Base-by-base conservation (phyloP, 2,329 filamentous ascomycete genomes). In the Diatrype stigma region DNA sequence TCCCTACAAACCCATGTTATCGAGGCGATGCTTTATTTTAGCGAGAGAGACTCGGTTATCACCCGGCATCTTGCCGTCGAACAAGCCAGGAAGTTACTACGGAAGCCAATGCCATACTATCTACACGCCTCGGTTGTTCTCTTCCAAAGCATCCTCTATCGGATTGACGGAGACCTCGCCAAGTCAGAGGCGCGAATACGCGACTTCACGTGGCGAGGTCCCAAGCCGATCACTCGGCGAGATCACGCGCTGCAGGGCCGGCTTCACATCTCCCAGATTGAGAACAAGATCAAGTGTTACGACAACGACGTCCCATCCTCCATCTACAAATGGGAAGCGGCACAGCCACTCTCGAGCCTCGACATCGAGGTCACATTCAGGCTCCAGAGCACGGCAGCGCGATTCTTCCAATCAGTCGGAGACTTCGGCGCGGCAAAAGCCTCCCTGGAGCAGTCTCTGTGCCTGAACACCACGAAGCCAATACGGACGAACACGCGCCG, bases 201-300 rank as follows among this genome's bases (percentile, higher is more conserved):
- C 1, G 59, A 61, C 19, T 68, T 68, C 45, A 34, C 59, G 1
- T 54, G 46, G 0, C 57, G 58, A 0, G 53, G 56, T 0, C 50
- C 59, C 3, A 46, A 50, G 1, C 51, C 54, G 0, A 26, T 40
- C 1, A 65, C 60, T 0, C 57, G 62, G 6, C 56, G 58, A 6
- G 66, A 69, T 16, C 65, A 66, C 2, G 64, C 65, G 0, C 28
- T 69, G 0, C 52, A 52, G 6, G 67, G 67, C n/a, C 59, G 67
- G 2, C 52, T 69, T 3, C 67, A 69, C 21, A 66, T 70, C 1
- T 67, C 67, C 0, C 60, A 62, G n/a, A 55, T 69, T 2, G 67
- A 69, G 35, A 69, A 66, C 34, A 69, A 68, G 46, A 66, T 69
- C 2, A 61, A 65, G 21, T 56, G 60, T 1, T 67, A 67, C 40